A percentile compares a stretch with the other conserved stretches of the same genome.
These are phyloP conservation scores for Quercus lobata DNA, from an alignment of 331 rosid species.

Conservation along the genomic window DNA sequence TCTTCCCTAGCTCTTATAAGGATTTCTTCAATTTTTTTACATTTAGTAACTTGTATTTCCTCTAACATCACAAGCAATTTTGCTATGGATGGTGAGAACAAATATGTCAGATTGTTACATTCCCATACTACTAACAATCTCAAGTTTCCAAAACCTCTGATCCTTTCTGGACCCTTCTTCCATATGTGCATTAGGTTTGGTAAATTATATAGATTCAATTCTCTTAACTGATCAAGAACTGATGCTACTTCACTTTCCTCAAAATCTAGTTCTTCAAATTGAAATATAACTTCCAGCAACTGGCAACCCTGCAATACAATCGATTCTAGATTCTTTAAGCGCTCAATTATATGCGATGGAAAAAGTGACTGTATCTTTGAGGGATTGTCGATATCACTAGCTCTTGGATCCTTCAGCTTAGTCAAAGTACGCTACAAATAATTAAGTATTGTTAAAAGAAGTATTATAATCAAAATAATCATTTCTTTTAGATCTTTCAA, in stretches of 20 bases:
- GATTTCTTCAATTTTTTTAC: slow-evolving; percentile 14
- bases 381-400: background rate
- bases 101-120: too few species aligned
- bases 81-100: too few species aligned
- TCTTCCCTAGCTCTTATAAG: slow-evolving; percentile 8
- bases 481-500: too few species aligned
- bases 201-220: too few species aligned
- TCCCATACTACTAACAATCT: too few species aligned
- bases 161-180: too few species aligned
- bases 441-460: background rate
- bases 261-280: background rate
- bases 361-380: background rate
- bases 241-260: background rate
- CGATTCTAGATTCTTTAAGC: background rate
- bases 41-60: slow-evolving; percentile 3
- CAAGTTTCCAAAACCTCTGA: too few species aligned
- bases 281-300: background rate
- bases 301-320: background rate
- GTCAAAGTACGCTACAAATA: background rate
- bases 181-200: too few species aligned
- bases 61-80: too few species aligned
- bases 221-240: background rate
- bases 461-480: background rate
- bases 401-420: background rate
- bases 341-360: too few species aligned